A percentile compares a stretch with the other conserved stretches of the same genome.
These are phyloP conservation scores for Daldinia caldariorum DNA, from an alignment of 495 filamentous ascomycete genomes.

Conservation along the genomic window DNA sequence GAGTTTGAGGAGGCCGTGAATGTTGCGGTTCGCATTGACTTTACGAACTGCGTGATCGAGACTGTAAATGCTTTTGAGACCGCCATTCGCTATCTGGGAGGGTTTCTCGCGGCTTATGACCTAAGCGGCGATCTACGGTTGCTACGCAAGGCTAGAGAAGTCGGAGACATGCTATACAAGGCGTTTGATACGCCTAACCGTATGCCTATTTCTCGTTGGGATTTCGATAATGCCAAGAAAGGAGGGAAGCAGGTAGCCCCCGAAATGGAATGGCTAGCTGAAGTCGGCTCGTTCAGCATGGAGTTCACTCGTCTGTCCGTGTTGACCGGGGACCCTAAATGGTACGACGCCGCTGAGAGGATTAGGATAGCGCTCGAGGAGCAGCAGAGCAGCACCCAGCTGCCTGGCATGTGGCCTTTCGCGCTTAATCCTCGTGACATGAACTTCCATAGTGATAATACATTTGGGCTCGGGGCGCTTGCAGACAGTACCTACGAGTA, in stretches of 20 bases:
- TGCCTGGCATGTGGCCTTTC: slow-evolving; percentile 70
- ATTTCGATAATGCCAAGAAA: slow-evolving; percentile 80
- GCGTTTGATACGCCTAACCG: slow-evolving; percentile 90
- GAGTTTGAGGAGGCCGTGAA: slow-evolving; percentile 85
- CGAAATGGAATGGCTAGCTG: slow-evolving; percentile 62
- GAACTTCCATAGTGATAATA: slow-evolving; percentile 43
- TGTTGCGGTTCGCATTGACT: slow-evolving; percentile 79
- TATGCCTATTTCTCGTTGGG: slow-evolving; percentile 76
- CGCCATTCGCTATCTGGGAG: slow-evolving; percentile 82
- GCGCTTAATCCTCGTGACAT: slow-evolving; percentile 46
- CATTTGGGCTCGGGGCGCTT: slow-evolving; percentile 78
- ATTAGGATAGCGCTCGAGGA: slow-evolving; percentile 76
- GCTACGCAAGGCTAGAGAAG: slow-evolving; percentile 78
- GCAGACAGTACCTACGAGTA: slow-evolving; percentile 94
- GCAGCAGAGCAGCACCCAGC: slow-evolving; percentile 68
- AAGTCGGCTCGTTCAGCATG: slow-evolving; percentile 80
- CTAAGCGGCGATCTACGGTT: slow-evolving; percentile 69
- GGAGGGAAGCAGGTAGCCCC: slow-evolving; percentile 74
- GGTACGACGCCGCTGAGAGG: slow-evolving; percentile 83
- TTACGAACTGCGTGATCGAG: slow-evolving; percentile 68
- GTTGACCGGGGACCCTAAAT: slow-evolving; percentile 79
- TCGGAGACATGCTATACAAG: slow-evolving; percentile 81
- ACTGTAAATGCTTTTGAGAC: slow-evolving; percentile 79
- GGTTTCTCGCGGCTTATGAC: slow-evolving; percentile 81
- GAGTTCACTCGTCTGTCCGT: slow-evolving; percentile 87